These are phyloP conservation scores for Kazachstania sp. DNA, from an alignment of 1,139 yeast species.

Conservation along the genomic window DNA sequence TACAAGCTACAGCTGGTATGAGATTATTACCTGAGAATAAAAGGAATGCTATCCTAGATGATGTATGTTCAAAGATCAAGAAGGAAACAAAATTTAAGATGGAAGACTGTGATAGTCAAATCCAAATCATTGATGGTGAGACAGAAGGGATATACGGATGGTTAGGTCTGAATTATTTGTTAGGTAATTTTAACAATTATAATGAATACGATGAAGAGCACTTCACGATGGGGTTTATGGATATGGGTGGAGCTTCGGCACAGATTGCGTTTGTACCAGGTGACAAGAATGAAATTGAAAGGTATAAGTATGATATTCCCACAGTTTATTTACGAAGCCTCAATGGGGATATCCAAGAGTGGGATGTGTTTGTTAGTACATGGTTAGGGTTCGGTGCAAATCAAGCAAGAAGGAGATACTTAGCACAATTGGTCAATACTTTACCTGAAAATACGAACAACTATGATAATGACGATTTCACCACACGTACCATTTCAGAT, in stretches of 20 bases:
- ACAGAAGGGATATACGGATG: conserved; percentile 78
- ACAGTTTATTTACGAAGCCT: conserved; percentile 47
- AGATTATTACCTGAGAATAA: conserved; percentile 46
- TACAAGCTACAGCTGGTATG: conserved; percentile 81
- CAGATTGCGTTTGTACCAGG: conserved; percentile 75
- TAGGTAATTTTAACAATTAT: conserved; percentile 46
- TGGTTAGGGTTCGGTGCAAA: conserved; percentile 86
- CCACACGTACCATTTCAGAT: conserved; percentile 39
- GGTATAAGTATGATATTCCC: conserved; percentile 57
- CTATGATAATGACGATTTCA: conserved; percentile 37
- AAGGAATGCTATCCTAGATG: conserved; percentile 41
- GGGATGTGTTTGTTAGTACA: conserved; percentile 71
- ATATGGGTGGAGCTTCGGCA: conserved; percentile 86
- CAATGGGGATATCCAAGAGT: conserved; percentile 52
- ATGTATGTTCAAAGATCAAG: conserved; percentile 44
- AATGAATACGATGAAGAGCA: conserved; percentile 33
- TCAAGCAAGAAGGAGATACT: conserved; percentile 59
- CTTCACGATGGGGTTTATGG: conserved; percentile 72
- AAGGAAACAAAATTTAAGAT: conserved; percentile 45
- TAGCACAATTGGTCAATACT: conserved; percentile 42
- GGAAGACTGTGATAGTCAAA: conserved; percentile 48
- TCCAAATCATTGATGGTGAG: conserved; percentile 71
- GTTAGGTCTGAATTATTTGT: conserved; percentile 62
- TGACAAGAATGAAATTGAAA: conserved; percentile 40
- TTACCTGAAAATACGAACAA: conserved; percentile 36